These are phyloP conservation scores for Coemansia sp. DNA, from an alignment of 192 early-diverging fungal genomes.

Conservation along the genomic window DNA sequence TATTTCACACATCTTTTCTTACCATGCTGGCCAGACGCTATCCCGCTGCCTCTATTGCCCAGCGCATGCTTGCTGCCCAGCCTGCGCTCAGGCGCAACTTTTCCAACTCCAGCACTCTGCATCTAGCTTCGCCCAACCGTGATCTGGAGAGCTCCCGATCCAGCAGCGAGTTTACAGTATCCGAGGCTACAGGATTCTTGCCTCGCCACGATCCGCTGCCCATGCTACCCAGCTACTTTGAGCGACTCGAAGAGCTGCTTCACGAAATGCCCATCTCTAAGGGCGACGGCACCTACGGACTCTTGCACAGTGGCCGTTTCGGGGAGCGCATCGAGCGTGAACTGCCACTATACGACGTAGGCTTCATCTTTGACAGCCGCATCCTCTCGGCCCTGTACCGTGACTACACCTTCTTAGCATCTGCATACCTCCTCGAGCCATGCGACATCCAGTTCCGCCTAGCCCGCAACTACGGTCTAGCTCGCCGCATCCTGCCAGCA, in stretches of 20 bases:
- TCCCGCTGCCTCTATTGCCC: background rate
- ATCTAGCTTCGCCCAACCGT: background rate
- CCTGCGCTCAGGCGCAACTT: background rate
- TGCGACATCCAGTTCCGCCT: conserved; percentile 76
- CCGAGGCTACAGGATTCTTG: conserved; percentile 55
- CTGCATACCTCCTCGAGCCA: conserved; percentile 85
- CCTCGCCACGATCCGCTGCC: conserved; percentile 66
- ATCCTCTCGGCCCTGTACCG: conserved; percentile 77
- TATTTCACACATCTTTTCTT: background rate
- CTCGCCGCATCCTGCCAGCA: conserved; percentile 67
- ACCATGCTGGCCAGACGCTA: conserved; percentile 1
- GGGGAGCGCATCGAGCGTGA: conserved; percentile 71
- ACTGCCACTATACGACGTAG: conserved; percentile 71
- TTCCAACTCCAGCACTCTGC: background rate
- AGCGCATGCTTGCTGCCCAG: background rate
- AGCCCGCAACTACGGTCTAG: conserved; percentile 75
- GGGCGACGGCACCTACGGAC: conserved; percentile 65
- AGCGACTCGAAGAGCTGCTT: conserved; percentile 65
- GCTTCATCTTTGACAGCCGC: conserved; percentile 64
- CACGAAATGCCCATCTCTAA: conserved; percentile 74
- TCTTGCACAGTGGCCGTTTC: conserved; percentile 75
- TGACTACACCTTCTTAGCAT: conserved; percentile 84
- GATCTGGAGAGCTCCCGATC: conserved; percentile 32
- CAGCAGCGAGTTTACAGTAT: conserved; percentile 48
- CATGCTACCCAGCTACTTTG: conserved; percentile 67